Evolutionary conservation across 306 rosid genomes (phyloP).

Genomic region (Inga leiocalycina): DNA sequence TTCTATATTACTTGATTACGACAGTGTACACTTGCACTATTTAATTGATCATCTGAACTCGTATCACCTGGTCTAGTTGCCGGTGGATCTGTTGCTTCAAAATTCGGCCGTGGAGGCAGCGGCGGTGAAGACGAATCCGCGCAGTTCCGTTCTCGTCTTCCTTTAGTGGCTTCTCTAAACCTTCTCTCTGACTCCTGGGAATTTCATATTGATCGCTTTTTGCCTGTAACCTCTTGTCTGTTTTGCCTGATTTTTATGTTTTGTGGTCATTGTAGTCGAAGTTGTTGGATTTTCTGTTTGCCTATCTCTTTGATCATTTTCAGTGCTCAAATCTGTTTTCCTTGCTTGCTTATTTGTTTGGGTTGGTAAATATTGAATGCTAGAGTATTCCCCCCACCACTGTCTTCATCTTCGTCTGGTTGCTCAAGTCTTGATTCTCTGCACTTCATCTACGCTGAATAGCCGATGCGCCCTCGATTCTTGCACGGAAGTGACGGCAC

Average conservation of each 20-base stretch:
- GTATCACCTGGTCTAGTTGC: constrained; percentile 58
- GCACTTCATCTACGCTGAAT: too few species aligned
- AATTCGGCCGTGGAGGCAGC: constrained; percentile 58
- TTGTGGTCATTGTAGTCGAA: neutral
- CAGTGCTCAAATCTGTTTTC: neutral
- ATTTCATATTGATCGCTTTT: constrained; percentile 88
- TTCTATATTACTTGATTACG: too few species aligned
- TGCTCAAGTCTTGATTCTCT: too few species aligned
- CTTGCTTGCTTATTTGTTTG: too few species aligned
- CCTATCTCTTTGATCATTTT: too few species aligned
- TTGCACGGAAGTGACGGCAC: too few species aligned
- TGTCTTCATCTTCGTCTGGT: too few species aligned
- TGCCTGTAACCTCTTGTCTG: constrained; percentile 54
- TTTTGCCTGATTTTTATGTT: neutral
- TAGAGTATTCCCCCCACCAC: neutral
- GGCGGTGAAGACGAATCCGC: constrained; percentile 60
- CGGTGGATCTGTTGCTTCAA: constrained; percentile 54
- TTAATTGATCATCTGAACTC: too few species aligned
- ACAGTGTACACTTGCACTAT: too few species aligned
- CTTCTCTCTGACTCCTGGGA: constrained; percentile 95
- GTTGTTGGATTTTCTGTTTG: neutral
- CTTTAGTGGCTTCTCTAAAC: constrained; percentile 83
- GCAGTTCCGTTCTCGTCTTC: constrained; percentile 74
- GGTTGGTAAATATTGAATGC: too few species aligned
- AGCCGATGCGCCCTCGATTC: too few species aligned